These are phyloP conservation scores for Hyaloscypha hepaticicola DNA, from an alignment of 495 filamentous ascomycete species.

Conservation along the genomic window DNA sequence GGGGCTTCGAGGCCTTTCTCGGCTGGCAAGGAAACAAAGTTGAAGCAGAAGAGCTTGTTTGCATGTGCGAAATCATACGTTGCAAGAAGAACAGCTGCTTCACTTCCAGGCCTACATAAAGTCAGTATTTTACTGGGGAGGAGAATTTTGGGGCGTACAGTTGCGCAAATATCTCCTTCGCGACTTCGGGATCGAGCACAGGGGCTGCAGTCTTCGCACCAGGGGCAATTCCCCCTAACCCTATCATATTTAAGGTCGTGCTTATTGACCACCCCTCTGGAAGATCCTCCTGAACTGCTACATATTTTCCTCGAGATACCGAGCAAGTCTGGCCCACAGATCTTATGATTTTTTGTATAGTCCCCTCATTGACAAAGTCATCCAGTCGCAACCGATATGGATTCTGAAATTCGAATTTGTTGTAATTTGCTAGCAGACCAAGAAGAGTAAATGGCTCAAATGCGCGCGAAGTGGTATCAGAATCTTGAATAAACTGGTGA, in stretches of 20 bases:
- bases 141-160: slow-evolving; percentile 39
- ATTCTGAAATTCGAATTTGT: slow-evolving; percentile 98
- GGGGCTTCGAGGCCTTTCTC: slow-evolving; percentile 71
- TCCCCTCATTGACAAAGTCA: slow-evolving; percentile 91
- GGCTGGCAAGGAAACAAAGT: slow-evolving; percentile 62
- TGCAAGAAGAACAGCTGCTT: slow-evolving; percentile 75
- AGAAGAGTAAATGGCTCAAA: slow-evolving; percentile 79
- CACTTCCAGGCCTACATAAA: slow-evolving; percentile 65
- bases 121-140: slow-evolving; percentile 8
- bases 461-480: slow-evolving; percentile 58
- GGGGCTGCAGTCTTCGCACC: slow-evolving; percentile 62
- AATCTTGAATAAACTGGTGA: slow-evolving; percentile 79
- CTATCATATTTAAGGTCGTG: slow-evolving; percentile 79
- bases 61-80: slow-evolving; percentile 92
- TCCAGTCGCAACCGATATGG: slow-evolving; percentile 93
- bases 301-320: slow-evolving; percentile 67
- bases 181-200: slow-evolving; percentile 61
- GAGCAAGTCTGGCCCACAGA: slow-evolving; percentile 71
- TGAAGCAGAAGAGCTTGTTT: slow-evolving; percentile 93
- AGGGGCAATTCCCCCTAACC: slow-evolving; percentile 72
- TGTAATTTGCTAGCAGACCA: slow-evolving; percentile 94
- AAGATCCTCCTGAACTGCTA: slow-evolving; percentile 88
- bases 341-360: slow-evolving; percentile 77
- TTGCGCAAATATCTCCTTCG: slow-evolving; percentile 72
- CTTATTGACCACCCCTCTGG: slow-evolving; percentile 87